Evolutionary conservation across 495 filamentous ascomycete genomes (phyloP).

Genomic region (Talaromyces adpressus): DNA sequence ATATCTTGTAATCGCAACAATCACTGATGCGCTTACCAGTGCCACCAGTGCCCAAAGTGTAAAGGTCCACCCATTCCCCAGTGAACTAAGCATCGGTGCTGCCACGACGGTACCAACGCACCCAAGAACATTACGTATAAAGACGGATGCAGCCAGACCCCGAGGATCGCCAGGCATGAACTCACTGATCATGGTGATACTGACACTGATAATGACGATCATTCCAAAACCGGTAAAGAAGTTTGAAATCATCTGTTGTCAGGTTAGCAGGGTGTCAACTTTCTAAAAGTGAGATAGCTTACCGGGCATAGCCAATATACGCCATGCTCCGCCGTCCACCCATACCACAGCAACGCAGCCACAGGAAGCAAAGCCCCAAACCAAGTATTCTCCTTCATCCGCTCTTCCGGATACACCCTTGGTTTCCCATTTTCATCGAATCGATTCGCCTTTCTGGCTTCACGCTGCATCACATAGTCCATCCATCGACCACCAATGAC

Average conservation of each 20-base stretch:
- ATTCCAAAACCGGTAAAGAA: slow-evolving; percentile 72
- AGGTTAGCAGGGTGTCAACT: slow-evolving; percentile 30
- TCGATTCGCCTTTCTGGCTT: background rate
- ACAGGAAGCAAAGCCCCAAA: slow-evolving; percentile 1
- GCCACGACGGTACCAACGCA: slow-evolving; percentile 59
- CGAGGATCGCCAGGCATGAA: slow-evolving; percentile 59
- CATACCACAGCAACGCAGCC: slow-evolving; percentile 10
- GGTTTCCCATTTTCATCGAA: slow-evolving; percentile 6
- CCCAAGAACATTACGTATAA: slow-evolving; percentile 66
- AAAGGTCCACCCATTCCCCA: slow-evolving; percentile 67
- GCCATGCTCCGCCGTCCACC: slow-evolving; percentile 9
- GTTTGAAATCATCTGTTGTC: slow-evolving; percentile 47
- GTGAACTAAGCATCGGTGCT: slow-evolving; percentile 59
- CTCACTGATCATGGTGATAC: slow-evolving; percentile 67
- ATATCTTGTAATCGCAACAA: slow-evolving; percentile 60
- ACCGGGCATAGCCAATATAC: slow-evolving; percentile 10
- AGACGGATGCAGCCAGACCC: slow-evolving; percentile 53
- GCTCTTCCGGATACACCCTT: slow-evolving; percentile 6
- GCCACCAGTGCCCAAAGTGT: slow-evolving; percentile 59
- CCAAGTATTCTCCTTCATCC: slow-evolving; percentile 10
- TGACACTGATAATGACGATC: slow-evolving; percentile 70
- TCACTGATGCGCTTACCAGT: slow-evolving; percentile 37
- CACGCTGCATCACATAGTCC: slow-evolving; percentile 10
- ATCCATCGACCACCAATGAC: slow-evolving; percentile 11
- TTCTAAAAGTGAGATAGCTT: slow-evolving; percentile 6